A percentile compares a stretch with the other conserved stretches of the same genome.
Evolutionary conservation across 495 filamentous ascomycete genomes (phyloP).

Genomic region (Talaromyces nanjingensis): DNA sequence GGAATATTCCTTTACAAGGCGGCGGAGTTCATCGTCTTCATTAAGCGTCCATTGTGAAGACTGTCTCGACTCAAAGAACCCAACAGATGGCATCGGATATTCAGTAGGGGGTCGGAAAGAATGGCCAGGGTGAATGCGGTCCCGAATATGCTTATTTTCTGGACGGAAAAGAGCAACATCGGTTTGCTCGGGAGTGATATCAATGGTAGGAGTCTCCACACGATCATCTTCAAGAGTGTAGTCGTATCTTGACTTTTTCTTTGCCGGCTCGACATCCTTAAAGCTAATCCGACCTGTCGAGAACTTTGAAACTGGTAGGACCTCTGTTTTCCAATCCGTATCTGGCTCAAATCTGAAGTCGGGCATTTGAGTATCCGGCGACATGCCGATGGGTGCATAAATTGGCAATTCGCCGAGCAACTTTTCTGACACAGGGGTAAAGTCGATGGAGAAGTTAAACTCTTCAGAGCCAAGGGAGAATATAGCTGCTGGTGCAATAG

Average conservation of each 20-base stretch:
- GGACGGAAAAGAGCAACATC: slow-evolving; percentile 82
- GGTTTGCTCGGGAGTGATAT: slow-evolving; percentile 61
- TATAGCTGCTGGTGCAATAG: slow-evolving; percentile 60
- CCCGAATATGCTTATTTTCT: slow-evolving; percentile 82
- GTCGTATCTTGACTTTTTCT: slow-evolving; percentile 72
- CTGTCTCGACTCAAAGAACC: slow-evolving; percentile 77
- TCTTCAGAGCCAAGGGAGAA: slow-evolving; percentile 79
- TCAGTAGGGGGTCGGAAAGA: slow-evolving; percentile 91
- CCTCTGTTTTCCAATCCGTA: slow-evolving; percentile 63
- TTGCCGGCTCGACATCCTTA: slow-evolving; percentile 55
- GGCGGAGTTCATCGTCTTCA: slow-evolving; percentile 84
- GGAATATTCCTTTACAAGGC: slow-evolving; percentile 79
- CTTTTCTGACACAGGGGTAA: slow-evolving; percentile 69
- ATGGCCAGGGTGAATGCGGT: slow-evolving; percentile 86
- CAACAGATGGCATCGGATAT: slow-evolving; percentile 76
- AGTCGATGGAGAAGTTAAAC: slow-evolving; percentile 69
- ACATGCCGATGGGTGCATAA: slow-evolving; percentile 58
- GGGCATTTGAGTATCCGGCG: slow-evolving; percentile 48
- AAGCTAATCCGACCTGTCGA: slow-evolving; percentile 73
- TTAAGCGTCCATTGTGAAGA: slow-evolving; percentile 85
- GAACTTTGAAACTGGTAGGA: slow-evolving; percentile 82
- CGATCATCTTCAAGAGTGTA: slow-evolving; percentile 63
- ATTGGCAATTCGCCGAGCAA: slow-evolving; percentile 80
- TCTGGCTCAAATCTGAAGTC: slow-evolving; percentile 55
- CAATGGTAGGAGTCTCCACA: slow-evolving; percentile 42